Evolutionary conservation across 768 basidiomycete genomes (phyloP).

Genomic region (Myochromella boudieri): DNA sequence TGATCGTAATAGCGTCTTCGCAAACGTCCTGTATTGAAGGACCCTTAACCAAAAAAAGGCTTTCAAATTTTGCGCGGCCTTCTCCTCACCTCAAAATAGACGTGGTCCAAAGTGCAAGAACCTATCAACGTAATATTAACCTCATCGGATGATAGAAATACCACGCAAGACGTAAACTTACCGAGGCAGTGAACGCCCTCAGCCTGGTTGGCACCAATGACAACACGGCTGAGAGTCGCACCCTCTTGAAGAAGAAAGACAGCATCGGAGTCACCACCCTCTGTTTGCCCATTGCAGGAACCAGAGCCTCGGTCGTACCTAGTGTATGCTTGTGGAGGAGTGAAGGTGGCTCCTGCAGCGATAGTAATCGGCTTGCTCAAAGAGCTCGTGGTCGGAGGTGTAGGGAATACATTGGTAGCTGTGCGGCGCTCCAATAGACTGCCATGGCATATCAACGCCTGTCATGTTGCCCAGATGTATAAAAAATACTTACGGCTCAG

Average conservation of each 20-base stretch:
- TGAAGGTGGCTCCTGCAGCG: slow-evolving; percentile 33
- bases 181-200: slow-evolving; percentile 42
- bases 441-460: slow-evolving; percentile 13
- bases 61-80: no score
- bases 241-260: slow-evolving; percentile 41
- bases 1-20: slow-evolving; percentile 39
- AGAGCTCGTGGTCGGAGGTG: slow-evolving; percentile 32
- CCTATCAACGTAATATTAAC: slow-evolving; percentile 1
- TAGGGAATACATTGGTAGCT: slow-evolving; percentile 35
- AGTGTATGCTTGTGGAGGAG: slow-evolving; percentile 32
- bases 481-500: slow-evolving; percentile 1
- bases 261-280: slow-evolving; percentile 39
- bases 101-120: slow-evolving; percentile 23
- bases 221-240: slow-evolving; percentile 37
- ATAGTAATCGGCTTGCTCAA: slow-evolving; percentile 33
- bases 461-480: slow-evolving; percentile 19
- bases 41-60: no score
- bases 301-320: slow-evolving; percentile 40
- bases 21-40: slow-evolving; percentile 20
- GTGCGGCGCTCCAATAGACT: slow-evolving; percentile 26
- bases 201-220: slow-evolving; percentile 40
- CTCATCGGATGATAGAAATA: neutral
- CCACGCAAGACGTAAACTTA: slow-evolving; percentile 3
- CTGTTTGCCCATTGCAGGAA: slow-evolving; percentile 33
- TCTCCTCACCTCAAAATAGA: slow-evolving; percentile 17